These are phyloP conservation scores for Stemphylium lycopersici DNA, from an alignment of 2,329 filamentous ascomycete genomes.

Conservation along the genomic window DNA sequence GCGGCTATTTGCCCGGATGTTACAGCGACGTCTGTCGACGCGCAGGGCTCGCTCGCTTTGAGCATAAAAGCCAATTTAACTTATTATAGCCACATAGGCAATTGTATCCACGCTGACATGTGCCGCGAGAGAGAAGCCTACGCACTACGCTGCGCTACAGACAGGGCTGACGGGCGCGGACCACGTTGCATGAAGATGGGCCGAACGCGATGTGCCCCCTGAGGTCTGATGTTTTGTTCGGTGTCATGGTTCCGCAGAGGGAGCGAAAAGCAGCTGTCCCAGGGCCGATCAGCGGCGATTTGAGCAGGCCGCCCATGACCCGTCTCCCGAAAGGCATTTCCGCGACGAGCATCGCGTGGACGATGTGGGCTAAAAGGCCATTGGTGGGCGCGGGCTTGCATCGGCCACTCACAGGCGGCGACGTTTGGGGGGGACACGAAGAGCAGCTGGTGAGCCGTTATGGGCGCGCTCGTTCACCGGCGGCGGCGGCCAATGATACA, in stretches of 20 bases:
- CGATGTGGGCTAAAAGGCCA: conserved; percentile 31
- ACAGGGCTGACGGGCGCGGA: conserved; percentile 15
- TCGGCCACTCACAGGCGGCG: conserved; percentile 31
- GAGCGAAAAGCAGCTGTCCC: conserved; percentile 14
- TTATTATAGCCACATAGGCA: conserved; percentile 25
- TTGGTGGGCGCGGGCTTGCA: conserved; percentile 25
- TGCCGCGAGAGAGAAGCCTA: conserved; percentile 20
- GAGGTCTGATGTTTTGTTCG: conserved; percentile 18
- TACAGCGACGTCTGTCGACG: conserved; percentile 26
- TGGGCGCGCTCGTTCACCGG: conserved; percentile 33
- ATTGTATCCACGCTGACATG: conserved; percentile 19
- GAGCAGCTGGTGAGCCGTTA: conserved; percentile 34
- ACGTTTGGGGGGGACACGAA: conserved; percentile 27
- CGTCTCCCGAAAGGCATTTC: conserved; percentile 37
- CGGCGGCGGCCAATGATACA: conserved; percentile 22
- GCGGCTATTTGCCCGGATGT: conserved; percentile 25
- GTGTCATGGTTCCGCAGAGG: conserved; percentile 33
- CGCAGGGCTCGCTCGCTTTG: conserved; percentile 32
- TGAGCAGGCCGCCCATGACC: conserved; percentile 25
- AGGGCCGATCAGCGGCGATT: conserved; percentile 35
- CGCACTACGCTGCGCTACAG: conserved; percentile 21
- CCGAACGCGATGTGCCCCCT: conserved; percentile 13
- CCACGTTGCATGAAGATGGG: conserved; percentile 21
- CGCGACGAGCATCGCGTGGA: conserved; percentile 30
- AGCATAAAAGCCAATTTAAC: conserved; percentile 38